Evolutionary conservation across 345 rosid species (phyloP).

Genomic region (Lumnitzera racemosa): DNA sequence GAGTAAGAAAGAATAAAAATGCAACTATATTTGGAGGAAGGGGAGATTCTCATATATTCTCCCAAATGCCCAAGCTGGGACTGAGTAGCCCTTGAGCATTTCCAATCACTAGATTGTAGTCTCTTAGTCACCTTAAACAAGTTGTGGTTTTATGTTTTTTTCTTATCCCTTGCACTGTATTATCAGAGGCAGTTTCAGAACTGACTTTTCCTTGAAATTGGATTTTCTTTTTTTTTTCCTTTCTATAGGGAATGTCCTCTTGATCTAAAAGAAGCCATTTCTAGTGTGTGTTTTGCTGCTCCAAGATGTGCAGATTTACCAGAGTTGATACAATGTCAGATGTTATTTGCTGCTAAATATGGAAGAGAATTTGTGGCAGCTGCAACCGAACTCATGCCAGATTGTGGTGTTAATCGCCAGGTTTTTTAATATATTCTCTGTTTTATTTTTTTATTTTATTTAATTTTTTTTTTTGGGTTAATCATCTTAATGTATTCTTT

Average conservation of each 20-base stretch:
- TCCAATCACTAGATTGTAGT: too few relatives aligned
- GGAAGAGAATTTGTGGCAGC: conserved; percentile 90
- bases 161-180: too few relatives aligned
- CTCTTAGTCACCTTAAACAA: too few relatives aligned
- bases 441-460: neutral
- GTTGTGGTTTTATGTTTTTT: too few relatives aligned
- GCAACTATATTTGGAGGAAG: too few relatives aligned
- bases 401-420: conserved; percentile 97
- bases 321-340: conserved; percentile 88
- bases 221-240: neutral
- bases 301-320: conserved; percentile 95
- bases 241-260: conserved; percentile 87
- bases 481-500: conserved; percentile 2
- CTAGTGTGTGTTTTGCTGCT: conserved; percentile 92
- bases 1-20: too few relatives aligned
- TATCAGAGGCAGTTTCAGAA: neutral
- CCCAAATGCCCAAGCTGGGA: too few relatives aligned
- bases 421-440: conserved; percentile 21
- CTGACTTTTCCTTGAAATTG: conserved; percentile 3
- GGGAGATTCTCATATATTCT: too few relatives aligned
- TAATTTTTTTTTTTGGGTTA: neutral
- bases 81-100: too few relatives aligned
- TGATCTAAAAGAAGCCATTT: conserved; percentile 92
- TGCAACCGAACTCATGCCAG: conserved; percentile 89
- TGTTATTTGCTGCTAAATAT: conserved; percentile 70